Base-by-base conservation (phyloP, 1,139 yeast species). In the Magnusiomyces ingens region DNA sequence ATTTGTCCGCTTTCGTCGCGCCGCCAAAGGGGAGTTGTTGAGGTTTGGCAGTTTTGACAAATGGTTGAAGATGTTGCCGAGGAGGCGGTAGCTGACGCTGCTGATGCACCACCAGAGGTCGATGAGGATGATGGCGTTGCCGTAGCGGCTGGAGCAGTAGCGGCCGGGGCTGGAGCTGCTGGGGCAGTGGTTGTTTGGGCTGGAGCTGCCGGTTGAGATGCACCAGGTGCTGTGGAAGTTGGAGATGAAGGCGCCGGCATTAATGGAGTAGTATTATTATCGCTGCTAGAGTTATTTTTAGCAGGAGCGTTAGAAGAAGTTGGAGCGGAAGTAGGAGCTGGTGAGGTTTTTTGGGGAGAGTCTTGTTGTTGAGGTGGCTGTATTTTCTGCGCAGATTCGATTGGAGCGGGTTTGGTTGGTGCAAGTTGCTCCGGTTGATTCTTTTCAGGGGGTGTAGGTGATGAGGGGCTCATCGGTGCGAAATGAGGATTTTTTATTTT, bases 1-100 rank as follows among this genome's bases (percentile, higher is more conserved):
- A 90, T 95, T 61, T 89, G 94, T 13, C 97, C 97, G 22, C 86
- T 81, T 67, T 89, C 96, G 68, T 90, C 96, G 62, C 97, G 75
- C 67, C 97, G 78, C 97, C 97, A 90, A 26, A 90, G 73, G 1
- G 97, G 97, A 1, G 97, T 90, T 1, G 93, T 90, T 55, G 89
- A 87, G 1, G 97, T 90, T 64, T 85, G 79, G 71, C 97, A 90
- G 68, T 90, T 90, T 62, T 85, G 87, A 68, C 97, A 90, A 21
- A 85, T 78, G 1, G 96, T 91, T 5, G 60, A 62, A 17, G 50
- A 36, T 2, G 52, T 10, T 8, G 45, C 46, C 29, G 40, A 42
- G 12, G 45, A 10, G 18, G 50, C 19, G 8, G 50, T 41, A 11
- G 52, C 45, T 11, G 48, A 32, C 15, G 52, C 22, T 12, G 45